Evolutionary conservation across 306 rosid genomes (phyloP).

Genomic region (Gleditsia sinensis): DNA sequence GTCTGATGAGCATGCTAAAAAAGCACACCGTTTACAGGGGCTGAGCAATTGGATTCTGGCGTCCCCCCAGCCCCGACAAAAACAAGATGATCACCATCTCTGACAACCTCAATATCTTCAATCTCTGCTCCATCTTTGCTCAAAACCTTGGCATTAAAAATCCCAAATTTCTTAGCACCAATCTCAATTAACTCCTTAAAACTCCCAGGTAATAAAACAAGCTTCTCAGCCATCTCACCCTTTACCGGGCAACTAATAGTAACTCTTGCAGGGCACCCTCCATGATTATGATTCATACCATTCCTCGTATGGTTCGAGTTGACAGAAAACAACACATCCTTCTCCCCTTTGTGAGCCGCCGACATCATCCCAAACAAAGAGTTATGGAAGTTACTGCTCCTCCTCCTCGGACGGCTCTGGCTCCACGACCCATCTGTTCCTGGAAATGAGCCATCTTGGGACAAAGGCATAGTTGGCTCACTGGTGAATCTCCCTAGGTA

Average conservation of each 20-base stretch:
- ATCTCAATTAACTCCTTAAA: conserved; percentile 48
- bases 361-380: conserved; percentile 85
- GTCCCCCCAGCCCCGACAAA: conserved; percentile 18
- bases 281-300: background rate
- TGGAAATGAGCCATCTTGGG: conserved; percentile 46
- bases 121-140: conserved; percentile 63
- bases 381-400: conserved; percentile 66
- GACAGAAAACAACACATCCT: conserved; percentile 14
- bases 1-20: background rate
- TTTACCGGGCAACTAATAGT: conserved; percentile 53
- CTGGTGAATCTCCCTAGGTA: conserved; percentile 78
- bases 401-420: conserved; percentile 63
- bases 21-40: background rate
- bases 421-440: conserved; percentile 49
- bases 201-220: conserved; percentile 53
- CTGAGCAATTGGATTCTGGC: background rate
- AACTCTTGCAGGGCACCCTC: conserved; percentile 37
- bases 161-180: conserved; percentile 58
- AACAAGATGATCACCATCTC: conserved; percentile 70
- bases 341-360: conserved; percentile 60
- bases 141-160: conserved; percentile 38
- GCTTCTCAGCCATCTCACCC: conserved; percentile 45
- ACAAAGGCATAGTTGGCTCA: conserved; percentile 67
- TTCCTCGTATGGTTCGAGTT: background rate
- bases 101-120: conserved; percentile 56